Percentiles rank a stretch among this genome's conserved stretches.
phyloP scores from a whole-genome alignment of 2,329 filamentous ascomycete species.

The Alternaria metachromatica region DNA sequence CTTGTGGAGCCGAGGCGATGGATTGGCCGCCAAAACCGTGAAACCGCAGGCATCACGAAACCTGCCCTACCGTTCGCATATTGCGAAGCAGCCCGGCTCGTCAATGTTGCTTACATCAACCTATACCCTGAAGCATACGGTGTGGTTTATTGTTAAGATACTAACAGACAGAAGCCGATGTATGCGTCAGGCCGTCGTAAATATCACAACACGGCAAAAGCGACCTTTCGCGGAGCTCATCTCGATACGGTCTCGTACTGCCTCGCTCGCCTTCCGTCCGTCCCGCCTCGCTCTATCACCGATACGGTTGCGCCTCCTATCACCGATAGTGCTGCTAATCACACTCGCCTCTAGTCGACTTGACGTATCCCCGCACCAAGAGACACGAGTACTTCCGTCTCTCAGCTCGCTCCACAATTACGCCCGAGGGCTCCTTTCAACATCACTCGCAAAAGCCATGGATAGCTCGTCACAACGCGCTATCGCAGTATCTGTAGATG shows the following conservation, averaged over 20 bases:
- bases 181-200: background rate
- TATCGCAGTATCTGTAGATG: background rate
- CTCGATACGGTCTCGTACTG: background rate
- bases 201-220: background rate
- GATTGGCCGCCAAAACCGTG: slow-evolving; percentile 15
- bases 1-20: slow-evolving; percentile 8
- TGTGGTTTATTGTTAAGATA: background rate
- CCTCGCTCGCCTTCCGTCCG: background rate
- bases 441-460: background rate
- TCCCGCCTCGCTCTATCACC: background rate
- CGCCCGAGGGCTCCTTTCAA: background rate
- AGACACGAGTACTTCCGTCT: no score
- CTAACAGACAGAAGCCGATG: background rate
- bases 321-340: background rate
- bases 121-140: background rate
- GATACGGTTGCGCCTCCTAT: background rate
- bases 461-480: background rate
- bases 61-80: background rate
- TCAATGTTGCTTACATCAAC: background rate
- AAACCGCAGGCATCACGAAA: background rate
- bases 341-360: background rate
- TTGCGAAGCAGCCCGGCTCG: background rate
- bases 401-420: background rate
- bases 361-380: background rate
- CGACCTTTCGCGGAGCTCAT: background rate